Evolutionary conservation across 805 yeast species (phyloP), one percentile per base, ranked within the genome.

Genomic region (Clavispora vitiphila): DNA sequence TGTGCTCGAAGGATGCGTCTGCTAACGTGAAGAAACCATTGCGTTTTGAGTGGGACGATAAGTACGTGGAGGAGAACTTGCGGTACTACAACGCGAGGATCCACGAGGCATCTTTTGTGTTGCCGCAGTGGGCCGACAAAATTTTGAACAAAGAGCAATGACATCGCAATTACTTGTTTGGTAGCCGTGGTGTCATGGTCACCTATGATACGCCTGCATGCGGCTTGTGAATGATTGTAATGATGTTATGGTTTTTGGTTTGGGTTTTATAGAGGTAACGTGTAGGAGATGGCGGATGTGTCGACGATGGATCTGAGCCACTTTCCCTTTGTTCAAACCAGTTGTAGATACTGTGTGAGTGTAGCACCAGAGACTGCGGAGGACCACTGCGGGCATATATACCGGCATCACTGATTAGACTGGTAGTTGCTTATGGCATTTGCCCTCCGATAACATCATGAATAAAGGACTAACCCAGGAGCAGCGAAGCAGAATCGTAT

Each of bases 121-220:
- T 93, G 62, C 99, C 98, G 54, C 89, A 81, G 51, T 91, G 91
- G 82, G 98, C 96, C 46, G 72, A 78, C 54, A 58, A 65, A 60
- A 55, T 47, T 32, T 68, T 70, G 57, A 68, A 69, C 65, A 53
- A 46, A 44, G 39, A 55, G 36, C 35, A 37, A 26, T 46, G 46
- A 46, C 40, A 35, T 27, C 32, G 37, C 37, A 8, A 20, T 21
- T 22, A 7, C 14, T 16, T 37, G 24, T 16, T 18, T 2, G 25
- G 35, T 29, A n/a, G 38, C 36, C 39, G 39, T 21, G 38, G 35
- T n/a, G 34, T 15, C 10, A 16, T 31, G 40, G 15, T n/a, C 9
- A 5, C 22, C 9, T 11, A 31, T 8, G 10, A 10, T 19, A 6
- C 23, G n/a, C 34, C 23, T 19, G 25, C 18, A 14, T 21, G 24